Evolutionary conservation across 768 basidiomycete species (phyloP).

Genomic region (Naganishia antarctica): DNA sequence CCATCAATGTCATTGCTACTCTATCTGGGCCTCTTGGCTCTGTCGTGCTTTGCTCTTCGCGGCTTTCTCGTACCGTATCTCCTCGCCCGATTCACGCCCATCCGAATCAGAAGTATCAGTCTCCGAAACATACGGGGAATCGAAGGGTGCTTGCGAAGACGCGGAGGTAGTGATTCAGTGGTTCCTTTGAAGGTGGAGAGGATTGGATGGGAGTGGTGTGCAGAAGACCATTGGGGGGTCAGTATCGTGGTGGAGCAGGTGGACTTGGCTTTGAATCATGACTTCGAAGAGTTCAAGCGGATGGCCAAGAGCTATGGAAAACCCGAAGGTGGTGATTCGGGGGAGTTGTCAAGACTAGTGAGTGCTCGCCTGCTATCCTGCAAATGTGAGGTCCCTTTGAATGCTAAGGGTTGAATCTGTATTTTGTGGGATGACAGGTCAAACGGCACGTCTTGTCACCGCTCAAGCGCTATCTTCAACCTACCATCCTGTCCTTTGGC

Average conservation of each 20-base stretch:
- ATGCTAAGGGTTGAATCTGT: not conserved
- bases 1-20: constrained; percentile 9
- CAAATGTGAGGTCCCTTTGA: no score
- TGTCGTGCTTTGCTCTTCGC: constrained; percentile 26
- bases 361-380: no score
- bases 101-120: constrained; percentile 30
- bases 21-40: constrained; percentile 8
- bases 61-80: constrained; percentile 31
- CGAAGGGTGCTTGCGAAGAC: constrained; percentile 34
- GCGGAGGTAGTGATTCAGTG: constrained; percentile 15
- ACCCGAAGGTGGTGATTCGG: not conserved
- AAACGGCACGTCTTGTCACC: not conserved
- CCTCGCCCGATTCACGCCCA: constrained; percentile 18
- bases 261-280: constrained; percentile 4
- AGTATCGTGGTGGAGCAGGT: constrained; percentile 30
- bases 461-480: constrained; percentile 1
- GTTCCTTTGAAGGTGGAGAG: constrained; percentile 36
- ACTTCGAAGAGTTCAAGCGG: not conserved
- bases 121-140: constrained; percentile 31
- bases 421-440: not conserved
- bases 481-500: constrained; percentile 1
- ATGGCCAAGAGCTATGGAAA: not conserved
- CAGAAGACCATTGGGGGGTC: constrained; percentile 1
- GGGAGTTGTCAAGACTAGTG: not conserved
- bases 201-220: constrained; percentile 33